Base-by-base conservation (phyloP, 2,329 filamentous ascomycete genomes). In the Verticillium isaacii region DNA sequence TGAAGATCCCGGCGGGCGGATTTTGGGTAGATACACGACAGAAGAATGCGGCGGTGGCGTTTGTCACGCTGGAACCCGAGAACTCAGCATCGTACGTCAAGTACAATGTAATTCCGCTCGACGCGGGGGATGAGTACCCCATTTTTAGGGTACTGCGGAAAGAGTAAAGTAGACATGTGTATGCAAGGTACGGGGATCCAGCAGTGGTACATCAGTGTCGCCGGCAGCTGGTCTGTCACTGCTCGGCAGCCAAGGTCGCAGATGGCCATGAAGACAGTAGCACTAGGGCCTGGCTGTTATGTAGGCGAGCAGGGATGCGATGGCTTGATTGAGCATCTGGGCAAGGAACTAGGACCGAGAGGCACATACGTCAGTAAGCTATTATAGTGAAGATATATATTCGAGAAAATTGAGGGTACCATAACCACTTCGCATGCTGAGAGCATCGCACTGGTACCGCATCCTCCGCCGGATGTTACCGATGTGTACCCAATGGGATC, bases 1-100 rank as follows among this genome's bases (percentile, higher is more conserved):
- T 73, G 0, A 67, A 57, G 1, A 34, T 74, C 0, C 71, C 72
- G 0, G 65, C 66, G 0, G 72, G 72, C 1, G 72, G 71, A 8
- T 74, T 72, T 56, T 65, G 67, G 32, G 66, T 74, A 0, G 67
- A 29, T 72, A 74, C 58, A 70, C 69, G 45, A n/a, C 45, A 65
- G 56, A 32, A 60, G 15, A 63, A 65, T 29, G 61, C 59, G 19
- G 59, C 61, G 3, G 60, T 58, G 9, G 63, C 61, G 15, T 59
- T 63, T 52, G 55, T 58, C 3, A 54, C 56, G n/a, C 36, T 64
- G 14, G 61, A 64, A 52, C 63, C 61, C 23, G 63, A 64, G 52
- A 63, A 63, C 17, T 25, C 56, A 8, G 56, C 56, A 7, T 64
- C 61, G 19, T 62, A 54, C 34, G 61, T 50, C 2, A 61, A 37